Base-by-base conservation (phyloP, 192 early-diverging fungal genomes). In the Entomortierella lignicola region DNA sequence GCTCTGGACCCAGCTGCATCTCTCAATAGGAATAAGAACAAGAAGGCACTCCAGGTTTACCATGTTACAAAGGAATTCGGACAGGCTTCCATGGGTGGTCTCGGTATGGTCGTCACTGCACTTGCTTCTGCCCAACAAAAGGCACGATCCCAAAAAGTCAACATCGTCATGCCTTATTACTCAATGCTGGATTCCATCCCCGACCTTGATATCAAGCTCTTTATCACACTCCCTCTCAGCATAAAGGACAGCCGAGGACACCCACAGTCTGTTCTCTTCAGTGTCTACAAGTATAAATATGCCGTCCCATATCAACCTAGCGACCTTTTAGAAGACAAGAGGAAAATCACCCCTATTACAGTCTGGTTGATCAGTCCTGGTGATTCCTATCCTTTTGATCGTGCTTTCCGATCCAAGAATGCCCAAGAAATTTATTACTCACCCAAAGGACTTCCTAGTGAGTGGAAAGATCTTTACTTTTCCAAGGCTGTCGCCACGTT, bases 11-110 rank as follows among this genome's bases (percentile, higher is more conserved):
- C 77, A 8, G 50, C 53, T n/a, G 30, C 59, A 11, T 44, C 42
- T 10, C 69, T n/a, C n/a, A n/a, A n/a, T n/a, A n/a, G n/a, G n/a
- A n/a, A n/a, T n/a, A n/a, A n/a, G n/a, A n/a, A 69, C 39, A 61
- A 60, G 20, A 66, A 73, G 61, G 72, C 60, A 34, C 84, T 80
- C 17, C 72, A 75, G 27, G 82, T 89, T 13, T 89, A 86, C 37
- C 88, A 89, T 59, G 67, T 89, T 48, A 86, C 85, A n/a, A 89
- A 85, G 59, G 87, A 89, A 53, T 89, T 87, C 64, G 85, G 85
- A 13, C 72, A 77, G 0, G 85, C 87, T 4, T 71, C 85, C 8
- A 87, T 87, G 85, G 84, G 85, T 53, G 87, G 83, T 2, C 72
- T 89, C 54, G 87, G 87, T 12, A 82, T 83, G 71, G 79, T 89